Evolutionary conservation across 2,329 filamentous ascomycete genomes (phyloP).

Genomic region (Colletotrichum destructivum): DNA sequence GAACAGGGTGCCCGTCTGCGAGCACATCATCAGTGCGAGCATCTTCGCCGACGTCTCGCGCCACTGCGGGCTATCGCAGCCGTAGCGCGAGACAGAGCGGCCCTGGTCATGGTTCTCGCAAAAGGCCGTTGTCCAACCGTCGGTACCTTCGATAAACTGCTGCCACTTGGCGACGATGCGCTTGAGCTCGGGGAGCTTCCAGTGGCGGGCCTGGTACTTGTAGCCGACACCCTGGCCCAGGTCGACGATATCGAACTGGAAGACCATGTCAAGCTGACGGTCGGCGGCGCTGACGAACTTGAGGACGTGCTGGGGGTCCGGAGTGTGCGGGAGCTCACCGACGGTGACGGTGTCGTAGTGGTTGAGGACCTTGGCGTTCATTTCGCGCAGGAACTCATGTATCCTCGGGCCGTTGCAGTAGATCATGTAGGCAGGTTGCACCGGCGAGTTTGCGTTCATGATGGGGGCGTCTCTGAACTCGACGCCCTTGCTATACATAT

Average conservation of each 20-base stretch:
- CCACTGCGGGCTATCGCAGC: conserved; percentile 59
- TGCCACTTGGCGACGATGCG: conserved; percentile 65
- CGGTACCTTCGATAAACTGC: conserved; percentile 65
- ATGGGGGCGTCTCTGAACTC: conserved; percentile 72
- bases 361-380: conserved; percentile 70
- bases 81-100: conserved; percentile 69
- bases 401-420: conserved; percentile 79
- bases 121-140: conserved; percentile 72
- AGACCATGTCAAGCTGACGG: conserved; percentile 78
- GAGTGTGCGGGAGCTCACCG: conserved; percentile 77
- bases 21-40: conserved; percentile 63
- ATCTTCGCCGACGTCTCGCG: conserved; percentile 66
- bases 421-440: conserved; percentile 69
- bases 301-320: conserved; percentile 70
- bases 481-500: conserved; percentile 77
- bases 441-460: conserved; percentile 59
- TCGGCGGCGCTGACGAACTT: conserved; percentile 71
- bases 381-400: conserved; percentile 77
- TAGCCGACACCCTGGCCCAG: conserved; percentile 67
- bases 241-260: conserved; percentile 77
- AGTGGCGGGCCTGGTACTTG: conserved; percentile 65
- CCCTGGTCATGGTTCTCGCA: conserved; percentile 75
- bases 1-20: conserved; percentile 67
- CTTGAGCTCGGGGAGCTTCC: conserved; percentile 64
- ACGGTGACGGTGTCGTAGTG: conserved; percentile 79